A percentile compares a stretch with the other conserved stretches of the same genome.
Evolutionary conservation across 2,329 filamentous ascomycete species (phyloP).

Genomic region (Monilinia polystroma): DNA sequence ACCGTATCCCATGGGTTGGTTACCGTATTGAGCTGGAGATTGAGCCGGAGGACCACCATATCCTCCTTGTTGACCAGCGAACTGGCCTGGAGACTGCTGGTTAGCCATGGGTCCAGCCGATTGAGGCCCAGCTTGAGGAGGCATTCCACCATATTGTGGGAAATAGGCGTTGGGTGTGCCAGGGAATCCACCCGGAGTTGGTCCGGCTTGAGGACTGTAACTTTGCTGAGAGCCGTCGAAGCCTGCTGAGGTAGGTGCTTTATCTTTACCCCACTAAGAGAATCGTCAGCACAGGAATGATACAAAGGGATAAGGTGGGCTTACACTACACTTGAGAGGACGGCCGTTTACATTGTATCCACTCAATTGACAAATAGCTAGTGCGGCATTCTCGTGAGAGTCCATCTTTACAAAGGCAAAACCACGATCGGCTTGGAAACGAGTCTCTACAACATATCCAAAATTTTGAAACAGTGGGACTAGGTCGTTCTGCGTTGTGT

Average conservation of each 20-base stretch:
- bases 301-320: conserved; percentile 44
- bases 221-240: conserved; percentile 76
- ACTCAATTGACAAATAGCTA: conserved; percentile 97
- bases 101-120: conserved; percentile 42
- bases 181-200: conserved; percentile 67
- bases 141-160: conserved; percentile 82
- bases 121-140: conserved; percentile 41
- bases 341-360: conserved; percentile 97
- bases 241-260: conserved; percentile 74
- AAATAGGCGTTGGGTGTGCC: conserved; percentile 81
- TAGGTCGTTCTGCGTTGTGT: conserved; percentile 93
- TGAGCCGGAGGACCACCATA: conserved; percentile 62
- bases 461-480: conserved; percentile 99
- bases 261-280: conserved; percentile 94
- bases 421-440: conserved; percentile 95
- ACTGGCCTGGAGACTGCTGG: conserved; percentile 46
- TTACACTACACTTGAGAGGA: conserved; percentile 96
- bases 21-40: conserved; percentile 61
- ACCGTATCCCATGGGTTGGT: conserved; percentile 70
- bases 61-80: conserved; percentile 65
- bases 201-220: conserved; percentile 72
- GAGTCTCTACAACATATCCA: conserved; percentile 93
- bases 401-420: conserved; percentile 99
- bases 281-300: conserved; percentile 39
- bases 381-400: conserved; percentile 93